Evolutionary conservation across 129 eudicot genomes (phyloP), one percentile per base, ranked within the genome.

Genomic region (Flaveria linearis): DNA sequence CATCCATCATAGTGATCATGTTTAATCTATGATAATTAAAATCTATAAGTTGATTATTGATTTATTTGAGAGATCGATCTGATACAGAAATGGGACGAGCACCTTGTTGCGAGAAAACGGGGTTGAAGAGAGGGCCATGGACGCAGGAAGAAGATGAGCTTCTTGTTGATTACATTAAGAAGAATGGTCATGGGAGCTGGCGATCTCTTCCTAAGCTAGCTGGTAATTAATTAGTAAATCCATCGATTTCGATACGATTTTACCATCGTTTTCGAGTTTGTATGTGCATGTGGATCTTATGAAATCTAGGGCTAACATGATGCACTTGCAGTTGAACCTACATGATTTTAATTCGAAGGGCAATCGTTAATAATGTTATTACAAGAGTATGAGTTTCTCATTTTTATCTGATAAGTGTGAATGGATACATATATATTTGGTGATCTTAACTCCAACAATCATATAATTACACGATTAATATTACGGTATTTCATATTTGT

Each of bases 91-190:
- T 90, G 96, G 92, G 91, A 50, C 88, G 98, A 85, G 81, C 92
- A 53, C 87, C 98, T 0, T 93, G 98, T 52, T 93, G 98, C 76
- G 98, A 90, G 46, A 90, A 88, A 75, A 82, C 84, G 45, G 97
- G 98, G 42, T 49, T 93, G 89, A 93, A 90, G 74, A 85, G 85
- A 78, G 98, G 98, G 36, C 94, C 96, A n/a, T 92, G 98, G 98
- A 88, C 96, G 10, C 81, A 90, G 23, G 98, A 90, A 67, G 98
- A 92, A 88, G 98, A 92, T 73, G 95, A 92, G 14, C 82, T 85
- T 65, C 83, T 92, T 16, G 46, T 88, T n/a, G 82, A 86, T 0
- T 86, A 72, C 67, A 90, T 93, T 73, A 82, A 83, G 58, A 78
- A 82, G 51, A 80, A 91, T 66, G 98, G 98, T 25, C 91, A 88